Conservation (phyloP, 306 rosid genomes). For the Erythrophleum fordii region DNA sequence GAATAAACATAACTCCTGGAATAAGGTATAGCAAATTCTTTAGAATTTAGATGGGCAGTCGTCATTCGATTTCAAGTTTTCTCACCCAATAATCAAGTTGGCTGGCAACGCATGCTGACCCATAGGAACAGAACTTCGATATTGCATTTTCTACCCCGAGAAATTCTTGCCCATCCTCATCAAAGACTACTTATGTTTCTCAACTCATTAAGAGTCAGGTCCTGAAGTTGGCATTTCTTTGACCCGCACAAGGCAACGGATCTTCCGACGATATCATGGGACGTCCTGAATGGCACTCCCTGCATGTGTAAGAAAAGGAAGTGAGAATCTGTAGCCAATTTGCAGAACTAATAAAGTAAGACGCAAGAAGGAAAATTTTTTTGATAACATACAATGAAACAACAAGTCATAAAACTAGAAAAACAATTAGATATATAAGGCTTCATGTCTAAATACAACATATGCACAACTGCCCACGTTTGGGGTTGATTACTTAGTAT, state of each 20-base stretch:
- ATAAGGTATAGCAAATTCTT: conserved; percentile 10
- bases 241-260: conserved; percentile 69
- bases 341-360: conserved; percentile 19
- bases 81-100: conserved; percentile 69
- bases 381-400: background rate
- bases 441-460: no score
- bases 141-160: conserved; percentile 85
- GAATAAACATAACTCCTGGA: no score
- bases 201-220: conserved; percentile 72
- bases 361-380: background rate
- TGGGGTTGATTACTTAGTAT: background rate
- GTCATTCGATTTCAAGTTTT: conserved; percentile 53
- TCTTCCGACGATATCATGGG: conserved; percentile 88
- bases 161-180: conserved; percentile 74
- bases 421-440: background rate
- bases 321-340: background rate
- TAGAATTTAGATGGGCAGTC: background rate
- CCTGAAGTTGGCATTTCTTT: conserved; percentile 67
- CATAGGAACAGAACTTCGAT: conserved; percentile 79
- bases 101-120: conserved; percentile 77
- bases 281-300: conserved; percentile 92
- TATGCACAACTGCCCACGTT: no score
- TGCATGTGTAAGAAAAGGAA: conserved; percentile 38
- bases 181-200: conserved; percentile 63
- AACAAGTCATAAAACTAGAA: background rate